Conservation (phyloP, 2,329 filamentous ascomycete species). For the Stachybotrys chartarum region DNA sequence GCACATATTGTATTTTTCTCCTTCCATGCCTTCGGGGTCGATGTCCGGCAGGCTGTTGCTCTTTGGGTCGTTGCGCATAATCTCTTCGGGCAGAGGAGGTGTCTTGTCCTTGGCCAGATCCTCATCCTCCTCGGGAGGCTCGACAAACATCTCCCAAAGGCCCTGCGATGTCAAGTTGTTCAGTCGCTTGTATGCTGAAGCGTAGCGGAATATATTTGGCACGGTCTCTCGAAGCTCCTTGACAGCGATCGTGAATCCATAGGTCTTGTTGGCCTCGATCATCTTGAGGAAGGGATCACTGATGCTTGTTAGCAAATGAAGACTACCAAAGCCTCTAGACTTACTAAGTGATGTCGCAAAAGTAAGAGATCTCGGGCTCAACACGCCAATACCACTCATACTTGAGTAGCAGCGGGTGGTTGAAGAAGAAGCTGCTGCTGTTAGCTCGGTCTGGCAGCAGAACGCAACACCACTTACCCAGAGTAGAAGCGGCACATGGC, state of each 20-base stretch:
- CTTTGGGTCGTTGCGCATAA: slow-evolving; percentile 67
- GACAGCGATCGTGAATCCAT: slow-evolving; percentile 97
- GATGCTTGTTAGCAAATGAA: slow-evolving; percentile 6
- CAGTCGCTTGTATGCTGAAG: slow-evolving; percentile 91
- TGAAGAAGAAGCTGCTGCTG: slow-evolving; percentile 75
- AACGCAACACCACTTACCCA: slow-evolving; percentile 51
- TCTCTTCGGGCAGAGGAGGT: slow-evolving; percentile 69
- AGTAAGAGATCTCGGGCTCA: slow-evolving; percentile 99
- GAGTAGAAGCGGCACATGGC: slow-evolving; percentile 99
- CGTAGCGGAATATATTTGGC: slow-evolving; percentile 97
- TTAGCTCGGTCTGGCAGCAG: slow-evolving; percentile 11
- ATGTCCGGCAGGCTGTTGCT: slow-evolving; percentile 68
- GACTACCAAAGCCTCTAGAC: slow-evolving; percentile 1
- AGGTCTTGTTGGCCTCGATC: slow-evolving; percentile 92
- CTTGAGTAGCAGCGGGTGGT: slow-evolving; percentile 87
- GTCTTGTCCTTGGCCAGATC: slow-evolving; percentile 55
- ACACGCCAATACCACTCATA: slow-evolving; percentile 99
- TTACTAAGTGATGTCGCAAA: slow-evolving; percentile 98
- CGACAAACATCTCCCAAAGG: slow-evolving; percentile 97
- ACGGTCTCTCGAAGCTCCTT: slow-evolving; percentile 97
- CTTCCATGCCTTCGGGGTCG: slow-evolving; percentile 90
- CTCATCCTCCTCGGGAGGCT: slow-evolving; percentile 61
- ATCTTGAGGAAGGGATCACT: slow-evolving; percentile 95
- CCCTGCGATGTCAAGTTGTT: slow-evolving; percentile 89
- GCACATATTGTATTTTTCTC: slow-evolving; percentile 99